A percentile compares a stretch with the other conserved stretches of the same genome.
Conservation (phyloP, 148 eudicot genomes). For the Chenopodium quinoa region DNA sequence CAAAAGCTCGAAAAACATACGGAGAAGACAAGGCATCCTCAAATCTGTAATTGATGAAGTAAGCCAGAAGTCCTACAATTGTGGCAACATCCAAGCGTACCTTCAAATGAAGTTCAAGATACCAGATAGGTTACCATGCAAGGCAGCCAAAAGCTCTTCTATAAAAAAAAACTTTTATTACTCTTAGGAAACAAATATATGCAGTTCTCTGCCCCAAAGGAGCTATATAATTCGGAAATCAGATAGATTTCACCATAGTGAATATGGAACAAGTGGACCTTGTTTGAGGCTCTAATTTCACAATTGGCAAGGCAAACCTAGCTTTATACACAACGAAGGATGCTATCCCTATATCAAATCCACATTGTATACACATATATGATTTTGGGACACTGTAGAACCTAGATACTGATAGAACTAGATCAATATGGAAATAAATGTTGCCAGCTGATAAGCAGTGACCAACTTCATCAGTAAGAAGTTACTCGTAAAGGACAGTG, state of each 20-base stretch:
- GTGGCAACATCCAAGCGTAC: slow-evolving; percentile 91
- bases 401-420: background rate
- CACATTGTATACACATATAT: background rate
- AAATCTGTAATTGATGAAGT: slow-evolving; percentile 83
- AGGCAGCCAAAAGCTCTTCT: background rate
- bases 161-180: background rate
- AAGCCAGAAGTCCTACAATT: slow-evolving; percentile 81
- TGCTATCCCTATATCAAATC: background rate
- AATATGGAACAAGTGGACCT: background rate
- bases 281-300: background rate
- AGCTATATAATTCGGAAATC: background rate
- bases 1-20: slow-evolving; percentile 43
- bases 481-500: background rate
- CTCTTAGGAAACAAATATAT: background rate
- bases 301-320: background rate
- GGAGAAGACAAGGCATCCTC: slow-evolving; percentile 74
- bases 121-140: slow-evolving; percentile 2
- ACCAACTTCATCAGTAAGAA: background rate
- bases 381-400: background rate
- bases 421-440: background rate
- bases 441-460: background rate
- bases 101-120: slow-evolving; percentile 40
- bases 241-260: background rate
- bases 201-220: background rate
- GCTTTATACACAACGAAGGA: background rate